A percentile compares a stretch with the other conserved stretches of the same genome.
Evolutionary conservation across 805 yeast species (phyloP).

Genomic region (Tetrapisispora pingtungensis): DNA sequence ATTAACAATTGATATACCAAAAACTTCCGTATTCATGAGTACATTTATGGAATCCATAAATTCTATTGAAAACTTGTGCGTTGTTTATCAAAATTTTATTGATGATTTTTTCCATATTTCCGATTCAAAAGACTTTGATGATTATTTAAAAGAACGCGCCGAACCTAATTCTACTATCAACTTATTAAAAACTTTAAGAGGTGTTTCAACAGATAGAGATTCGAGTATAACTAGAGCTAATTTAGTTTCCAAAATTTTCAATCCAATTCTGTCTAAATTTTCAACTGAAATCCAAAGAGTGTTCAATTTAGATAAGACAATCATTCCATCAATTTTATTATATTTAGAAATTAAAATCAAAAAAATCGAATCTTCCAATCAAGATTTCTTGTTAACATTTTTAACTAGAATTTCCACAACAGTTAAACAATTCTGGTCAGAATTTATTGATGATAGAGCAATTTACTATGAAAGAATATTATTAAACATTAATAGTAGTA

Average conservation of each 20-base stretch:
- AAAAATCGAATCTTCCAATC: constrained; percentile 40
- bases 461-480: constrained; percentile 32
- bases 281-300: constrained; percentile 14
- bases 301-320: constrained; percentile 28
- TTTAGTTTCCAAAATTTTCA: constrained; percentile 39
- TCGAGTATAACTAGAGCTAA: constrained; percentile 37
- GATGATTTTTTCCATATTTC: constrained; percentile 39
- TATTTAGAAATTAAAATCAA: constrained; percentile 33
- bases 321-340: constrained; percentile 35
- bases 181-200: constrained; percentile 29
- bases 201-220: constrained; percentile 36
- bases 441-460: constrained; percentile 46
- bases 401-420: constrained; percentile 44
- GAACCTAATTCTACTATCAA: constrained; percentile 15
- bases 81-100: constrained; percentile 41
- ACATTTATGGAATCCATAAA: constrained; percentile 10
- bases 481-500: constrained; percentile 18
- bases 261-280: constrained; percentile 20
- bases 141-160: constrained; percentile 30
- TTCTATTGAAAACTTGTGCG: constrained; percentile 20
- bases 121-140: constrained; percentile 33
- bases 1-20: constrained; percentile 5
- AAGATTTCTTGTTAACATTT: constrained; percentile 49
- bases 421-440: constrained; percentile 46
- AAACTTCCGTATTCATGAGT: constrained; percentile 4